Evolutionary conservation across 352 stramenopile species (phyloP).

Genomic region (Bremia lactucae): DNA sequence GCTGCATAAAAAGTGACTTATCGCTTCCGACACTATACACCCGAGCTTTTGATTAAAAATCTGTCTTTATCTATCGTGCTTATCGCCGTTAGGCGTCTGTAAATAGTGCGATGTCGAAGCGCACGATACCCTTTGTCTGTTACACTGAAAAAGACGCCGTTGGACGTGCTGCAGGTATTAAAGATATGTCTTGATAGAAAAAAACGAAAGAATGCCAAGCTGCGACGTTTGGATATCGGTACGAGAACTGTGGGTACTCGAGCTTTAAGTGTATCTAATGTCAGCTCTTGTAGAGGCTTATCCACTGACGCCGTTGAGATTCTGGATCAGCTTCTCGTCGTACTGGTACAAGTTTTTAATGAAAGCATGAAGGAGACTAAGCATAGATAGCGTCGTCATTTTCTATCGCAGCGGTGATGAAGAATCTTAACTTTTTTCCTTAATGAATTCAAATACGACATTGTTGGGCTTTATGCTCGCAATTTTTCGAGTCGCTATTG

Average conservation of each 20-base stretch:
- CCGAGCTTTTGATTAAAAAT: slow-evolving; percentile 52
- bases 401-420: slow-evolving; percentile 42
- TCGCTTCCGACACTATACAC: slow-evolving; percentile 48
- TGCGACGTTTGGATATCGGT: slow-evolving; percentile 44
- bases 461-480: slow-evolving; percentile 67
- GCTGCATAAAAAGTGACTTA: slow-evolving; percentile 30
- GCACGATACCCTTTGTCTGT: slow-evolving; percentile 28
- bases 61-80: not conserved
- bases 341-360: slow-evolving; percentile 49
- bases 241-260: not conserved
- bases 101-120: slow-evolving; percentile 35
- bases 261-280: not conserved
- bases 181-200: slow-evolving; percentile 55
- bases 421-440: slow-evolving; percentile 68
- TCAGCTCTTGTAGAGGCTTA: slow-evolving; percentile 22
- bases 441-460: slow-evolving; percentile 78
- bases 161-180: slow-evolving; percentile 67
- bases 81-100: not conserved
- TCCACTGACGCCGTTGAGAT: slow-evolving; percentile 67
- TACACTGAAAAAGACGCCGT: slow-evolving; percentile 39
- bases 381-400: slow-evolving; percentile 19
- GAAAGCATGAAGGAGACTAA: slow-evolving; percentile 3
- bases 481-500: slow-evolving; percentile 70
- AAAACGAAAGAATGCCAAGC: slow-evolving; percentile 44
- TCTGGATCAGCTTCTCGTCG: slow-evolving; percentile 63